Conservation (phyloP, 2,329 filamentous ascomycete genomes). For the Colletotrichum tofieldiae region DNA sequence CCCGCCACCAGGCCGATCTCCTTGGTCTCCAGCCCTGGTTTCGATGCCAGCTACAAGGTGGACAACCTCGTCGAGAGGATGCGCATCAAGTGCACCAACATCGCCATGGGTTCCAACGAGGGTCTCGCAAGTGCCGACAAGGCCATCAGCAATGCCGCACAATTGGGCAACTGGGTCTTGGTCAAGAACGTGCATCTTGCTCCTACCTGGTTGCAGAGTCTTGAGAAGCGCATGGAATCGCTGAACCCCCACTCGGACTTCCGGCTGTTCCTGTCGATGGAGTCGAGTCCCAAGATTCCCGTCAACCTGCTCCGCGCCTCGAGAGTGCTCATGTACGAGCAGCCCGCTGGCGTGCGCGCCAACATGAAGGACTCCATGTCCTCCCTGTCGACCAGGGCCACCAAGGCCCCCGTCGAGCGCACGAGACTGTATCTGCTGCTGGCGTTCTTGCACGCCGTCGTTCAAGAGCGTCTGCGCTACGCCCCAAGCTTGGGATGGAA, state of each 20-base stretch:
- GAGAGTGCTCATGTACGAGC: constrained; percentile 96
- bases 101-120: constrained; percentile 99
- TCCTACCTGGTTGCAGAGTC: constrained; percentile 94
- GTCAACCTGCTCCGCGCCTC: constrained; percentile 95
- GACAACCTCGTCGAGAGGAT: constrained; percentile 92
- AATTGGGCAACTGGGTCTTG: constrained; percentile 94
- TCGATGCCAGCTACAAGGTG: constrained; percentile 99
- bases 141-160: constrained; percentile 92
- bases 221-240: constrained; percentile 96
- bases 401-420: constrained; percentile 91
- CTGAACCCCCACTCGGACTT: constrained; percentile 96
- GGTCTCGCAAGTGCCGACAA: constrained; percentile 94
- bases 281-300: constrained; percentile 95
- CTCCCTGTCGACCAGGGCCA: constrained; percentile 81
- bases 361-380: constrained; percentile 99
- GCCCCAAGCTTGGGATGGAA: constrained; percentile 97
- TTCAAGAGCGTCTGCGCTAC: constrained; percentile 95
- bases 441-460: constrained; percentile 94
- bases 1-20: constrained; percentile 89
- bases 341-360: constrained; percentile 94
- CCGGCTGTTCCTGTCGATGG: constrained; percentile 97
- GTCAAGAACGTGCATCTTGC: constrained; percentile 99
- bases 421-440: constrained; percentile 90
- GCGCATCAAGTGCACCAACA: constrained; percentile 90
- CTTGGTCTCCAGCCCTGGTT: constrained; percentile 94